phyloP scores from a whole-genome alignment of 495 filamentous ascomycete genomes.

The Penicillium silybi region DNA sequence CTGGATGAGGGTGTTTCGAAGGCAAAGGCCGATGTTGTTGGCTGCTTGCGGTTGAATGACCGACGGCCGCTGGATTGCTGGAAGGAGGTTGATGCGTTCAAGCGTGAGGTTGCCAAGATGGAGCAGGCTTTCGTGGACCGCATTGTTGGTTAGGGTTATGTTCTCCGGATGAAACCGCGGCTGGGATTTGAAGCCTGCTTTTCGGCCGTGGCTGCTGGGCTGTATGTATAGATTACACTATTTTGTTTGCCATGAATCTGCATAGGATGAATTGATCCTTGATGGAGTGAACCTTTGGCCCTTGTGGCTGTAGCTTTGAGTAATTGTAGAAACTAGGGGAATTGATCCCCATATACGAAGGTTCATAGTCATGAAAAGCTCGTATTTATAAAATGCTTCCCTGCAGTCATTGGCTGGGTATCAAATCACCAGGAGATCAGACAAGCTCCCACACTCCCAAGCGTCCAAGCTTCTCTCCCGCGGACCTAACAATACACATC shows the following conservation, averaged over 20 bases:
- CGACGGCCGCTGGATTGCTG: slow-evolving; percentile 91
- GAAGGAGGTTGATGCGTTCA: slow-evolving; percentile 88
- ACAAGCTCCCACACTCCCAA: slow-evolving; percentile 76
- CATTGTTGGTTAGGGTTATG: slow-evolving; percentile 54
- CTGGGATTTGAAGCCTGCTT: slow-evolving; percentile 9
- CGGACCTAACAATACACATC: slow-evolving; percentile 76
- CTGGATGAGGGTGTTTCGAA: slow-evolving; percentile 62
- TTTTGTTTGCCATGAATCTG: slow-evolving; percentile 21
- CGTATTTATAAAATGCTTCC: neutral
- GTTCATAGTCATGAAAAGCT: neutral
- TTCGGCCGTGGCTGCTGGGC: slow-evolving; percentile 20
- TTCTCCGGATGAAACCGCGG: slow-evolving; percentile 3
- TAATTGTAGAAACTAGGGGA: neutral
- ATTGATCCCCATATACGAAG: neutral
- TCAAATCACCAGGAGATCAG: slow-evolving; percentile 26
- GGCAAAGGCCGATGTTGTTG: slow-evolving; percentile 73
- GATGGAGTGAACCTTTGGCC: slow-evolving; percentile 1
- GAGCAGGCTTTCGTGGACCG: slow-evolving; percentile 86
- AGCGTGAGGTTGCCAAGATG: slow-evolving; percentile 75
- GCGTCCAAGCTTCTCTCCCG: slow-evolving; percentile 72
- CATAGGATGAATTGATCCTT: slow-evolving; percentile 19
- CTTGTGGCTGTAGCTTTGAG: neutral
- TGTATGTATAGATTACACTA: slow-evolving; percentile 31
- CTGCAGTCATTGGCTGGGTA: slow-evolving; percentile 11
- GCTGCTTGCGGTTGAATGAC: slow-evolving; percentile 82